phyloP scores from a whole-genome alignment of 2,329 filamentous ascomycete genomes.

The Diplodia seriata region DNA sequence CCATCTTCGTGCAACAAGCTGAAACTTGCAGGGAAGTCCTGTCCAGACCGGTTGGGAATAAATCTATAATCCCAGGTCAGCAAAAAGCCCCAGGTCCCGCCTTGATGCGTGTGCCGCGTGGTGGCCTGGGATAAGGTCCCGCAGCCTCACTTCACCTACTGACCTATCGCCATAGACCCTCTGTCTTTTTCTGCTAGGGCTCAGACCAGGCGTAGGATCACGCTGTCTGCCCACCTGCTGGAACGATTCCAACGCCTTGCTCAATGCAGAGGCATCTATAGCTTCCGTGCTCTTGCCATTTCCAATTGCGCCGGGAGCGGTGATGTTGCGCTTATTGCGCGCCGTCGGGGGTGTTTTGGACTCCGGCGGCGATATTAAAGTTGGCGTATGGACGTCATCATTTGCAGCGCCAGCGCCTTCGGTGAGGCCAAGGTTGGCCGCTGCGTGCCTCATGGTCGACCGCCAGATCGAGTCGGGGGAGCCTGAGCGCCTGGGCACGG shows the following conservation, averaged over 20 bases:
- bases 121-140: background rate
- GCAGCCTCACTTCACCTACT: constrained; percentile 34
- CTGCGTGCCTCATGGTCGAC: constrained; percentile 26
- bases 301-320: constrained; percentile 40
- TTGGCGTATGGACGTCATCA: constrained; percentile 48
- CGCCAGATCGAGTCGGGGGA: constrained; percentile 25
- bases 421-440: constrained; percentile 28
- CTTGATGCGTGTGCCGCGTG: background rate
- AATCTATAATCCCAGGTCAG: constrained; percentile 65
- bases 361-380: constrained; percentile 62
- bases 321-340: constrained; percentile 55
- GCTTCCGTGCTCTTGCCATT: constrained; percentile 57
- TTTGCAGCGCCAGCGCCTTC: constrained; percentile 16
- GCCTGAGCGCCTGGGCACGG: constrained; percentile 24
- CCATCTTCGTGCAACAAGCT: constrained; percentile 90
- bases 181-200: constrained; percentile 72
- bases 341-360: constrained; percentile 67
- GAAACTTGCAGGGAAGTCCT: constrained; percentile 92
- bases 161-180: constrained; percentile 66
- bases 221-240: constrained; percentile 65
- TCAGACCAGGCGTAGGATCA: constrained; percentile 68
- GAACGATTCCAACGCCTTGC: constrained; percentile 66
- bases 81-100: constrained; percentile 21
- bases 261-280: constrained; percentile 65
- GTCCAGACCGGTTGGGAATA: constrained; percentile 90